Base-by-base conservation (phyloP, 129 eudicot genomes). In the Lonicera japonica region DNA sequence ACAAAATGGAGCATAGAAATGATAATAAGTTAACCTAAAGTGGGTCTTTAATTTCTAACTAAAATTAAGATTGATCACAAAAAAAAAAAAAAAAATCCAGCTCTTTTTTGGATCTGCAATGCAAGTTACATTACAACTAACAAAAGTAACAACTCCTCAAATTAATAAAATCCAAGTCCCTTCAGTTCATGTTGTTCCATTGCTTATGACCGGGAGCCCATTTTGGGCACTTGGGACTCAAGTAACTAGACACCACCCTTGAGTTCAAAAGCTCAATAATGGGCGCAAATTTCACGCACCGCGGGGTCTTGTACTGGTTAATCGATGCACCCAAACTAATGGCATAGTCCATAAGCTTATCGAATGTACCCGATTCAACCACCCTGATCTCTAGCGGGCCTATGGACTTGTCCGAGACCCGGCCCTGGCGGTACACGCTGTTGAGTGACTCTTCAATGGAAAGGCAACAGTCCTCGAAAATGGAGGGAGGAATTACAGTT, bases 331-430 rank as follows among this genome's bases (percentile, higher is more conserved):
- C 89, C 58, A 79, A 68, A 0, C 85, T 71, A 36, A 83, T 83
- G 1, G 89, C 89, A 29, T 67, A 82, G 21, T 82, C 88, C 88
- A 82, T 82, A 5, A 82, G 72, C 77, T 82, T 82, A 57, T 83
- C 89, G 48, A 83, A 83, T 0, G 84, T 83, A 19, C 89, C 89
- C 11, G 61, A 70, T 29, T 58, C 81, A 43, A 83, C 89, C 18
- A 83, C 73, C 64, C 72, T 73, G 38, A 83, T 79, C 79, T 83
- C 89, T 36, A 83, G 61, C 4, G 89, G 89, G 0, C 89, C 89
- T 11, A 83, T 83, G 8, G 89, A 83, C 20, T 78, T 82, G 67
- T 83, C 89, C 9, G 85, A 79, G 1, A 60, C 89, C 21, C 89
- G 85, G 8, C 89, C 76, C 22, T 71, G 76, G 5, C 76, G 61